These are phyloP conservation scores for Clavaria fumosa DNA, from an alignment of 768 basidiomycete genomes.

Conservation along the genomic window DNA sequence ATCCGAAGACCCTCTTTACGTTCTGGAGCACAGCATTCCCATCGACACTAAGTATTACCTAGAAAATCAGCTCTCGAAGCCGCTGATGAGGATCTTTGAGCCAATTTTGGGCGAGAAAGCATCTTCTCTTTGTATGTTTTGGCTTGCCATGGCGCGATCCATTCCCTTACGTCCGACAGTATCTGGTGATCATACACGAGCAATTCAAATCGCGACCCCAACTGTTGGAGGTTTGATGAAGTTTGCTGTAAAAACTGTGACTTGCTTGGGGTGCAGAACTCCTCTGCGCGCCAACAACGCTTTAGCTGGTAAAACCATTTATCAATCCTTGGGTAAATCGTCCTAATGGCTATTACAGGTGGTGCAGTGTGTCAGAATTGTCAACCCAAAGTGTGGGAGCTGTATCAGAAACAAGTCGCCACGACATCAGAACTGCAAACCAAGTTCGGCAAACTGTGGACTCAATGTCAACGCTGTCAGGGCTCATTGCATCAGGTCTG, in stretches of 20 bases:
- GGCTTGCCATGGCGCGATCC: background rate
- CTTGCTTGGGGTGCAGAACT: conserved; percentile 92
- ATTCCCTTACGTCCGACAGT: conserved; percentile 25
- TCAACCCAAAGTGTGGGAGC: conserved; percentile 64
- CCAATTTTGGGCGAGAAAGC: conserved; percentile 93
- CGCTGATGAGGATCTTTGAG: conserved; percentile 94
- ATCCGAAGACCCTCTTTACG: conserved; percentile 94
- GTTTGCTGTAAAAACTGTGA: conserved; percentile 91
- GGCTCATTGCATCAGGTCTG: conserved; percentile 87
- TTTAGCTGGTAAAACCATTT: too few relatives aligned
- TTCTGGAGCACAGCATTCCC: conserved; percentile 93
- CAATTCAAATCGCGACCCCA: conserved; percentile 93
- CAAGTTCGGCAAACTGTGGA: conserved; percentile 91
- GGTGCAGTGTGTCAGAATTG: conserved; percentile 95
- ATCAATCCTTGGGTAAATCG: too few relatives aligned
- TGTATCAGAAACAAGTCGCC: conserved; percentile 82
- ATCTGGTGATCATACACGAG: conserved; percentile 88
- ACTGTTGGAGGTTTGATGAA: conserved; percentile 97
- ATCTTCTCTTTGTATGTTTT: conserved; percentile 51
- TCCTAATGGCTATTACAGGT: too few relatives aligned
- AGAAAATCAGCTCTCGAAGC: conserved; percentile 95
- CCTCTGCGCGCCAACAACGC: conserved; percentile 68
- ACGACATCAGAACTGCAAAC: conserved; percentile 71
- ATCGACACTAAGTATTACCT: conserved; percentile 98
- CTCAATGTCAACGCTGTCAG: conserved; percentile 97